These are phyloP conservation scores for Alternaria ventricosa DNA, from an alignment of 2,329 filamentous ascomycete genomes.

Conservation along the genomic window DNA sequence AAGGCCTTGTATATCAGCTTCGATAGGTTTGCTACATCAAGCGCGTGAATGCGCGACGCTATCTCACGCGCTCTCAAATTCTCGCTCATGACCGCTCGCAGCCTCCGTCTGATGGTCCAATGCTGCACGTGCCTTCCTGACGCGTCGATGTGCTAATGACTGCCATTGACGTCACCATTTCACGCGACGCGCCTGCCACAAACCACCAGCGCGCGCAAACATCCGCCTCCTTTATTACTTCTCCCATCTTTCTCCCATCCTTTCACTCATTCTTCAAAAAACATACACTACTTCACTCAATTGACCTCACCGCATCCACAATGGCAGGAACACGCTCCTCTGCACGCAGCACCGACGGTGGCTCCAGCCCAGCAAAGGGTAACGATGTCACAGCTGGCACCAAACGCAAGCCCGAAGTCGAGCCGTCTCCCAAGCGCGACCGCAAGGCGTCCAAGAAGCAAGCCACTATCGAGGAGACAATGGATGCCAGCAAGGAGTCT, in stretches of 20 bases:
- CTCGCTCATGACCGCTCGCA: not conserved
- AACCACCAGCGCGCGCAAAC: not conserved
- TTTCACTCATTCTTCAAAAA: not conserved
- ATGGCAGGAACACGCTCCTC: constrained; percentile 43
- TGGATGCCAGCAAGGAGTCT: constrained; percentile 49
- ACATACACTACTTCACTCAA: not conserved
- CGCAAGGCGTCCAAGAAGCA: constrained; percentile 56
- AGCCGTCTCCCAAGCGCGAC: constrained; percentile 51
- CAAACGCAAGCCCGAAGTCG: constrained; percentile 51
- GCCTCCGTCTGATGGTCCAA: not conserved
- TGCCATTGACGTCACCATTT: constrained; percentile 15
- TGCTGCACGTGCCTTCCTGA: constrained; percentile 14
- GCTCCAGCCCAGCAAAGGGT: constrained; percentile 29
- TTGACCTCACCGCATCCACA: constrained; percentile 1
- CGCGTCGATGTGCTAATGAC: constrained; percentile 10
- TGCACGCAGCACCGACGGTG: constrained; percentile 20
- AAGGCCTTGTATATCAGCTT: not conserved
- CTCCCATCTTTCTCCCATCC: not conserved
- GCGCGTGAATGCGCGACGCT: not conserved
- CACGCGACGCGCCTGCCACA: constrained; percentile 14
- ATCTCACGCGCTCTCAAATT: not conserved
- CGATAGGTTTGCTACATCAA: not conserved
- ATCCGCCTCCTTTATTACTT: not conserved
- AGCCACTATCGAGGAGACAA: constrained; percentile 61
- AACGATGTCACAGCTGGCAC: constrained; percentile 44